Evolutionary conservation across 805 yeast species (phyloP), one percentile per base, ranked within the genome.

Genomic region (Hanseniaspora lachancei): DNA sequence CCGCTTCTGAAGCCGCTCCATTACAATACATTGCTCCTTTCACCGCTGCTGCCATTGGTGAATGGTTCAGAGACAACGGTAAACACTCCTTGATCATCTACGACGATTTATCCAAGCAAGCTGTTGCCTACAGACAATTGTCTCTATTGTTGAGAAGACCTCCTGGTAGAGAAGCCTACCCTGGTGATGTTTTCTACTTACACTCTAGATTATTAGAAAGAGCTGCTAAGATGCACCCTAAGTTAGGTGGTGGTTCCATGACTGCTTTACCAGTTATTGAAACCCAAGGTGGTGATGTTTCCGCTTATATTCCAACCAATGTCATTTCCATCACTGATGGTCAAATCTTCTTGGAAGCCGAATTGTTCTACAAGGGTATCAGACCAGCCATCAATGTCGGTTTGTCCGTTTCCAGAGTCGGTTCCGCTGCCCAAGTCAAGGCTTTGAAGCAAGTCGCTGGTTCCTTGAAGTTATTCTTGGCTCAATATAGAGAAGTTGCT

Each of bases 401-500:
- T 89, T 84, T 91, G 71, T 93, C 97, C 70, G 98, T 91, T 69
- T 93, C 98, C 70, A 95, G 98, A 82, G 98, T 93, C 79, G 98
- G 98, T 79, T 91, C 97, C 64, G 98, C 98, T 70, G 98, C 98
- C 70, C 98, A 93, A 82, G 97, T 93, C 70, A 93, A 93, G 84
- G 98, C 98, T 77, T 88, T 93, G 95, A 93, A 93, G 80, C 97
- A 93, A 82, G 97, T 93, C 77, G 98, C 98, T 67, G 99, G 98
- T 85, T 93, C 98, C 67, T 86, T 93, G 79, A 93, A 93, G 78
- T 87, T 93, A 76, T 93, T 89, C 96, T 86, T 93, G 82, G 99
- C 99, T 70, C 99, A 93, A 82, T 93, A 93, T 86, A 89, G 99
- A 88, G 99, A 93, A 84, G 98, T 93, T 69, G 98, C 98, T 74